Percentiles rank a stretch among this genome's conserved stretches.
These are phyloP conservation scores for Heracleum sosnowskyi DNA, from an alignment of 129 eudicot genomes.

Conservation along the genomic window DNA sequence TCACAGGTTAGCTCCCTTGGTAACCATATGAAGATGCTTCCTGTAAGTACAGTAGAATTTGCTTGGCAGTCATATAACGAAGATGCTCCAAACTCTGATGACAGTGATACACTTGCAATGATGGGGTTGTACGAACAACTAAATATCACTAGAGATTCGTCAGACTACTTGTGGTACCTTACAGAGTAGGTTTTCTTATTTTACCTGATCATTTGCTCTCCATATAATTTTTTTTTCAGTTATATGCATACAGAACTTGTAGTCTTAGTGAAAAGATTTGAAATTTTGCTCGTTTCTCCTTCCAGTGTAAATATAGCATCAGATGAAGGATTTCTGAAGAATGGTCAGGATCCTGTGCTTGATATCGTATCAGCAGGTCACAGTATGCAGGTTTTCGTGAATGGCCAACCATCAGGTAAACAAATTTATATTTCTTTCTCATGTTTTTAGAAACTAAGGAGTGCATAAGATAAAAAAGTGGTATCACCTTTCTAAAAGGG, in stretches of 20 bases:
- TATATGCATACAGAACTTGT: not conserved
- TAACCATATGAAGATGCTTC: constrained; percentile 43
- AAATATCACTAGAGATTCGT: constrained; percentile 68
- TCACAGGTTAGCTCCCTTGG: constrained; percentile 48
- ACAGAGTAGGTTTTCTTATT: constrained; percentile 44
- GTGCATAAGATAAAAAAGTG: not conserved
- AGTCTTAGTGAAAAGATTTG: not conserved
- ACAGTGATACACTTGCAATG: constrained; percentile 42
- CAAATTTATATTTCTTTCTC: not conserved
- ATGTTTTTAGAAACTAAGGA: not conserved
- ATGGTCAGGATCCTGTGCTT: constrained; percentile 51
- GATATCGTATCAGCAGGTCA: constrained; percentile 92
- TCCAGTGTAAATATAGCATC: constrained; percentile 55
- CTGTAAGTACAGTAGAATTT: constrained; percentile 30
- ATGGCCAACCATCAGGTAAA: constrained; percentile 65
- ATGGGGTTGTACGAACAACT: constrained; percentile 68
- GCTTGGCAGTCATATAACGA: constrained; percentile 77
- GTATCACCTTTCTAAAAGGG: not conserved
- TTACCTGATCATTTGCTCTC: not conserved
- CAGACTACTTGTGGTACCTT: constrained; percentile 93
- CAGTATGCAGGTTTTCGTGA: constrained; percentile 73
- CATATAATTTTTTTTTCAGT: not conserved
- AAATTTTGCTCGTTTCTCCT: not conserved
- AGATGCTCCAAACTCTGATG: constrained; percentile 67
- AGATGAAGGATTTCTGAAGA: constrained; percentile 48